A percentile compares a stretch with the other conserved stretches of the same genome.
Evolutionary conservation across 148 eudicot species (phyloP).

Genomic region (Rhododendron mucronatum): DNA sequence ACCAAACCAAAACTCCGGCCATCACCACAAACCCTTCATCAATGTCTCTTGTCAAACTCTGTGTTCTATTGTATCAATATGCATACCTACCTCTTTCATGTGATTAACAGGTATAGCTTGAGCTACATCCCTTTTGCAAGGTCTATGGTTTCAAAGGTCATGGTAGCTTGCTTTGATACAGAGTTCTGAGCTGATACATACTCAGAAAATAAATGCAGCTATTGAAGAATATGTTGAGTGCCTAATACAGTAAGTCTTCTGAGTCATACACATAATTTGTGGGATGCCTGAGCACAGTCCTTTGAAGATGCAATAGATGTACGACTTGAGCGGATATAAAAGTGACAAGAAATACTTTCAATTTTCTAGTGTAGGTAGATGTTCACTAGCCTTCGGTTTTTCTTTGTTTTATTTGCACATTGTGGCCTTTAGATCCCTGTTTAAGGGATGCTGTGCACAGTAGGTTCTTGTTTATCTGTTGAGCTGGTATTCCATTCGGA

Average conservation of each 20-base stretch:
- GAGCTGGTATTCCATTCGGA: not conserved
- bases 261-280: not conserved
- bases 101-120: conserved; percentile 76
- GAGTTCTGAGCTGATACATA: conserved; percentile 48
- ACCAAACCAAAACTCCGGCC: too few species aligned
- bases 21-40: too few species aligned
- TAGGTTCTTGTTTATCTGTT: not conserved
- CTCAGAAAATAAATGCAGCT: not conserved
- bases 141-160: conserved; percentile 72
- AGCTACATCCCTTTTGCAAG: conserved; percentile 95
- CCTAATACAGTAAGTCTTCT: not conserved
- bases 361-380: not conserved
- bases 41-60: not conserved
- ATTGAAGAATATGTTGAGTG: not conserved
- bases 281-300: not conserved
- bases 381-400: not conserved
- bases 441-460: not conserved
- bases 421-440: not conserved
- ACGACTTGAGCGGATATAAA: not conserved
- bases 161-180: conserved; percentile 82
- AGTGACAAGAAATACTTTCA: not conserved
- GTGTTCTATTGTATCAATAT: not conserved
- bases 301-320: not conserved
- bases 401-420: not conserved
- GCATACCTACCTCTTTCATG: not conserved